Percentiles rank a stretch among this genome's conserved stretches.
These are phyloP conservation scores for Singerocomus inundabilis DNA, from an alignment of 1,284 basidiomycete species.

Conservation along the genomic window DNA sequence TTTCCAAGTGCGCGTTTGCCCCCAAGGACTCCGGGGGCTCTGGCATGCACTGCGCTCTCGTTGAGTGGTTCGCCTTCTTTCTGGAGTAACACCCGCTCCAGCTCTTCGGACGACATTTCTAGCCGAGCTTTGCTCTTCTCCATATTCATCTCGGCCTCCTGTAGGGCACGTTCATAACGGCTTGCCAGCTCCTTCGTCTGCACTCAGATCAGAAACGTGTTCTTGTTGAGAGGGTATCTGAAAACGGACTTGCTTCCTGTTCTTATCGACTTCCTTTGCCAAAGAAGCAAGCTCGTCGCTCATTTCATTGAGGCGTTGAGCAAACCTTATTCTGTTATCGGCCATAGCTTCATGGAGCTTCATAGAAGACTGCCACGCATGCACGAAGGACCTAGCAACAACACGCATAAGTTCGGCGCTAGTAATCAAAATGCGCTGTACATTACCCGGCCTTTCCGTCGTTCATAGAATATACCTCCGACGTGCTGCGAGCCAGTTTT, in stretches of 20 bases:
- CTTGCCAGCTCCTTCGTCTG: constrained; percentile 88
- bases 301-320: constrained; percentile 90
- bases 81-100: constrained; percentile 89
- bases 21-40: constrained; percentile 51
- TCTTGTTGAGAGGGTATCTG: constrained; percentile 5
- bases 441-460: constrained; percentile 92
- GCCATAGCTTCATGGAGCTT: constrained; percentile 87
- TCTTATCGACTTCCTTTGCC: constrained; percentile 91
- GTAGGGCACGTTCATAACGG: constrained; percentile 83
- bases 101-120: constrained; percentile 89
- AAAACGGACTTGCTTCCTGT: constrained; percentile 73
- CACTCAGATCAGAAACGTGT: constrained; percentile 12
- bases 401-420: constrained; percentile 9
- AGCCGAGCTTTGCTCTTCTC: constrained; percentile 90
- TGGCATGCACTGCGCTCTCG: constrained; percentile 70
- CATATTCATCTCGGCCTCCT: constrained; percentile 85
- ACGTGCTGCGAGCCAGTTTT: constrained; percentile 77
- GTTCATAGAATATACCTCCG: constrained; percentile 80
- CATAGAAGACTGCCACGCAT: constrained; percentile 85
- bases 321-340: constrained; percentile 85
- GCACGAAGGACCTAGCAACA: constrained; percentile 72
- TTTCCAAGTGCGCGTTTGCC: constrained; percentile 79
- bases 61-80: constrained; percentile 92
- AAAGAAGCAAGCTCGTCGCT: constrained; percentile 88
- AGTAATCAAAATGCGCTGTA: constrained; percentile 20